Conservation (phyloP, 176 grass and related monocot genomes). For the Paspalum notatum region DNA sequence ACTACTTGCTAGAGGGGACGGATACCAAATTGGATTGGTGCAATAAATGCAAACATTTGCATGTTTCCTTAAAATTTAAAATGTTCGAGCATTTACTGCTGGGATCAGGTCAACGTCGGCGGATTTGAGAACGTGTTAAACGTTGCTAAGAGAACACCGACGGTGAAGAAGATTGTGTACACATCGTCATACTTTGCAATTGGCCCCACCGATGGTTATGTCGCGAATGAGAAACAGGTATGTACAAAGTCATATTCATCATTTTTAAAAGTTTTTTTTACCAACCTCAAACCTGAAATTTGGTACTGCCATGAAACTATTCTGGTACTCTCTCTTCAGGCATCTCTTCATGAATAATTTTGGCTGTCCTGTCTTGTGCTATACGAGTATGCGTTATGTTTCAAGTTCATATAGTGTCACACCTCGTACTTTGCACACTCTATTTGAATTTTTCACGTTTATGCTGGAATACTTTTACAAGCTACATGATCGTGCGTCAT, state of each 20-base stretch:
- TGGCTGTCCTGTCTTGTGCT: no score
- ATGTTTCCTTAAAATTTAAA: background rate
- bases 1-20: no score
- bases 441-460: background rate
- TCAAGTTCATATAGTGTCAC: background rate
- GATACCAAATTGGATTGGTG: background rate
- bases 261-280: background rate
- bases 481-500: background rate
- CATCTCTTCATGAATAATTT: background rate
- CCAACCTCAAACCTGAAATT: background rate
- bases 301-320: background rate
- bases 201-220: constrained; percentile 74
- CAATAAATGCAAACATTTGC: background rate
- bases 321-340: background rate
- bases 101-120: constrained; percentile 72
- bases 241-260: background rate
- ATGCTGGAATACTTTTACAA: background rate
- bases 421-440: background rate
- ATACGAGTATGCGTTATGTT: no score
- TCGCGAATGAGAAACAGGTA: constrained; percentile 89
- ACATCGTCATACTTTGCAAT: constrained; percentile 83
- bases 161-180: constrained; percentile 81
- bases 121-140: constrained; percentile 83
- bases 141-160: constrained; percentile 54
- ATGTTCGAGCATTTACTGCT: background rate